Percentiles rank a stretch among this genome's conserved stretches.
Conservation (phyloP, 176 grass and related monocot genomes). For the Cenchrus fungigraminus region DNA sequence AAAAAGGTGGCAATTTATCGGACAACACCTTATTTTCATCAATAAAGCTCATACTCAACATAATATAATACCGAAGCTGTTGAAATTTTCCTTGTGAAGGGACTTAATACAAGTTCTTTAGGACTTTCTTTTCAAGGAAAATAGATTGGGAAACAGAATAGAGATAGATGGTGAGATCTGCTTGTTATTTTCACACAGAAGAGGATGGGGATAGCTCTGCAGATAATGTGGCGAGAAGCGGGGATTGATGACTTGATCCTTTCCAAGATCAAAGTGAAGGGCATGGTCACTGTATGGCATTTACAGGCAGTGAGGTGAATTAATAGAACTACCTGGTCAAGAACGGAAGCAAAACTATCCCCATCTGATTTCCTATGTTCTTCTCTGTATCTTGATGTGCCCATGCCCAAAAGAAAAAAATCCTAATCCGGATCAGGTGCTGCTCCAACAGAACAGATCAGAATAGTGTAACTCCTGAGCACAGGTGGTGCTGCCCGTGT, state of each 20-base stretch:
- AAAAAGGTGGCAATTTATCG: background rate
- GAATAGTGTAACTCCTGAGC: background rate
- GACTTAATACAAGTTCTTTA: background rate
- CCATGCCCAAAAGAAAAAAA: background rate
- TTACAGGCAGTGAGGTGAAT: background rate
- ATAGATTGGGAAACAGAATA: background rate
- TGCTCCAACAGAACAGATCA: background rate
- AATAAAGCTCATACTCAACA: slow-evolving; percentile 6
- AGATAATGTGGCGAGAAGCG: background rate
- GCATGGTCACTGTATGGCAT: background rate
- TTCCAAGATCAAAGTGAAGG: background rate
- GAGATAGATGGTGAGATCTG: background rate
- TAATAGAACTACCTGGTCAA: background rate
- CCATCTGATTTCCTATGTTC: background rate
- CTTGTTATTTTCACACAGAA: background rate
- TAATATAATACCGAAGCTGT: background rate
- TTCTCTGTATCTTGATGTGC: background rate
- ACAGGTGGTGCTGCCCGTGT: too few relatives aligned
- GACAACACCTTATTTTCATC: background rate
- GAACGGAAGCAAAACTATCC: background rate
- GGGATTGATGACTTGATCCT: background rate
- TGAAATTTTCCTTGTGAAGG: background rate
- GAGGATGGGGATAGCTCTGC: background rate
- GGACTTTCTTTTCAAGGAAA: background rate
- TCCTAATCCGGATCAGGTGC: background rate